These are phyloP conservation scores for Domatiomyces globalis DNA, from an alignment of 2,329 filamentous ascomycete species.

Conservation along the genomic window DNA sequence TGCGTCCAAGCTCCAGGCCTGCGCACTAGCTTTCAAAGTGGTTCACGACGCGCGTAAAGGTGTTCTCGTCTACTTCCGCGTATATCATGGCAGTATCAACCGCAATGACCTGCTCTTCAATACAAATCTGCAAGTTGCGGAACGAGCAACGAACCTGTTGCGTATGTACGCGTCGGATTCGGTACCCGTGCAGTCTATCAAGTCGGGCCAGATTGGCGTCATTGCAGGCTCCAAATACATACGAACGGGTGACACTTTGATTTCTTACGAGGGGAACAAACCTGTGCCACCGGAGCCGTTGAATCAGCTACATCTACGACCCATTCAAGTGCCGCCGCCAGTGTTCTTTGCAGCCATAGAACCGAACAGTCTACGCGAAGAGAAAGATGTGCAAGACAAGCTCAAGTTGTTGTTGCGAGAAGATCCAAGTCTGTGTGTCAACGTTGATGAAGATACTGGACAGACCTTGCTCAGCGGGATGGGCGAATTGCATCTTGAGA, in stretches of 20 bases:
- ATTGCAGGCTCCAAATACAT: conserved; percentile 79
- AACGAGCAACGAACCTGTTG: conserved; percentile 65
- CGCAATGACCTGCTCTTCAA: conserved; percentile 71
- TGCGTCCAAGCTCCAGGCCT: conserved; percentile 51
- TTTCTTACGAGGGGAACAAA: conserved; percentile 54
- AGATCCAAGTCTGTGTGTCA: conserved; percentile 81
- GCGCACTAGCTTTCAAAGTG: conserved; percentile 76
- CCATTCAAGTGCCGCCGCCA: conserved; percentile 78
- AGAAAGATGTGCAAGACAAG: conserved; percentile 63
- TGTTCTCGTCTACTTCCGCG: conserved; percentile 77
- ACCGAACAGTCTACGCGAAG: conserved; percentile 59
- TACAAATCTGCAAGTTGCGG: conserved; percentile 64
- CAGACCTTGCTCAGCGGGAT: conserved; percentile 90
- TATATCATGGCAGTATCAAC: conserved; percentile 71
- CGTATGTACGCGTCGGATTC: conserved; percentile 84
- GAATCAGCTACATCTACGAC: conserved; percentile 64
- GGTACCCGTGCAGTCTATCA: conserved; percentile 65
- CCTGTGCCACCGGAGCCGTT: conserved; percentile 54
- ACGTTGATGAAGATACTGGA: conserved; percentile 73
- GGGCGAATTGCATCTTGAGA: conserved; percentile 91
- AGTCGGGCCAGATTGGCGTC: conserved; percentile 83
- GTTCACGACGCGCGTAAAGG: conserved; percentile 76
- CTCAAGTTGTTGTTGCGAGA: conserved; percentile 70
- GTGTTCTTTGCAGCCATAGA: conserved; percentile 96
- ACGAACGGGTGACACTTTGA: conserved; percentile 84